A percentile compares a stretch with the other conserved stretches of the same genome.
Evolutionary conservation across 257 asterid species (phyloP).

Genomic region (Hygrophila difformis): DNA sequence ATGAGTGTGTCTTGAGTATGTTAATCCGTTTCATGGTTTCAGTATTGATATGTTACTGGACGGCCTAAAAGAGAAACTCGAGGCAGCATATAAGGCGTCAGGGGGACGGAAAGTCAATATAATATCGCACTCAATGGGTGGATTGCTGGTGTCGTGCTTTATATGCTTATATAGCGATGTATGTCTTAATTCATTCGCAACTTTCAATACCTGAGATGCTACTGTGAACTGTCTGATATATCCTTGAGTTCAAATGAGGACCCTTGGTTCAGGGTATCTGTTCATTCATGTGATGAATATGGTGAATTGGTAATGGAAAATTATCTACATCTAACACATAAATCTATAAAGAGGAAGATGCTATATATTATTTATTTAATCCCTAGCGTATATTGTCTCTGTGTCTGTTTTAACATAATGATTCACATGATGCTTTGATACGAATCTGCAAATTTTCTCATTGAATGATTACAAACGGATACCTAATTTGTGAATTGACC

Average conservation of each 20-base stretch:
- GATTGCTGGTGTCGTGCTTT: slow-evolving; percentile 68
- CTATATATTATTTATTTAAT: too few relatives aligned
- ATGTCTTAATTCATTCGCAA: slow-evolving; percentile 21
- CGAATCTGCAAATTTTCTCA: too few relatives aligned
- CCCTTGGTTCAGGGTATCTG: too few relatives aligned
- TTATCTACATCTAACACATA: too few relatives aligned
- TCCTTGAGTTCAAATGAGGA: neutral
- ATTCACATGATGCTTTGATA: neutral
- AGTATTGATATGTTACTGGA: slow-evolving; percentile 69
- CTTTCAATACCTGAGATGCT: neutral
- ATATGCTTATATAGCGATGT: slow-evolving; percentile 58
- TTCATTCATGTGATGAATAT: too few relatives aligned
- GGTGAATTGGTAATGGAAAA: too few relatives aligned
- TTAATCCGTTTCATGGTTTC: slow-evolving; percentile 18
- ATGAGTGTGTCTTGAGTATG: too few relatives aligned
- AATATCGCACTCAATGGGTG: slow-evolving; percentile 92
- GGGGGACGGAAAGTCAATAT: slow-evolving; percentile 88
- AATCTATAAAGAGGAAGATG: too few relatives aligned
- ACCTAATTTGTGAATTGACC: slow-evolving; percentile 15
- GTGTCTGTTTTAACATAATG: neutral
- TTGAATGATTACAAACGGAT: slow-evolving; percentile 6
- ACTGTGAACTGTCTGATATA: neutral
- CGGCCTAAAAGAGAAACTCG: slow-evolving; percentile 59
- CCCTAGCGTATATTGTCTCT: too few relatives aligned
- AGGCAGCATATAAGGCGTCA: slow-evolving; percentile 75